Conservation (phyloP, 2,329 filamentous ascomycete species). For the Coniella vitis region DNA sequence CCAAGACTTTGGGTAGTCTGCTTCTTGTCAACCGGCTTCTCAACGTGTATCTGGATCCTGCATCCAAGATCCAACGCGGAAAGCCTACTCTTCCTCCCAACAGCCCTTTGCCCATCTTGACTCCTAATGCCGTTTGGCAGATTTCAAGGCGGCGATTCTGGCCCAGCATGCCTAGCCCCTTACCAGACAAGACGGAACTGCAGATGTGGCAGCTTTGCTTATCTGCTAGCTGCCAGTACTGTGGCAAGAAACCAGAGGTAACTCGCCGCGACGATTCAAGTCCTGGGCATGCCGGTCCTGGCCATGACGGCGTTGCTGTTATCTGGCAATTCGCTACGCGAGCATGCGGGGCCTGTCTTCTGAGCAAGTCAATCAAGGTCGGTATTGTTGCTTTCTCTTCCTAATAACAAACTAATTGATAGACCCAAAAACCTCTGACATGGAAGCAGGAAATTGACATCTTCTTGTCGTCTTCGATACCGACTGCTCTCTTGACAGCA, state of each 20-base stretch:
- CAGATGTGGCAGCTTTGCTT: conserved; percentile 70
- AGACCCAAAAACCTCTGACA: conserved; percentile 15
- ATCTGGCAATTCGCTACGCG: conserved; percentile 67
- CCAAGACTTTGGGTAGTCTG: conserved; percentile 56
- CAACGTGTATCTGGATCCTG: conserved; percentile 50
- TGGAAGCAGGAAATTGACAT: conserved; percentile 59
- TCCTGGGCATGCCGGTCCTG: conserved; percentile 56
- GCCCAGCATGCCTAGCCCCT: conserved; percentile 62
- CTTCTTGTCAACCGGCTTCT: conserved; percentile 63
- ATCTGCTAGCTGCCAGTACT: conserved; percentile 60
- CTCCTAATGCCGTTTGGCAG: conserved; percentile 65
- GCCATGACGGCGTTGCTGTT: conserved; percentile 50
- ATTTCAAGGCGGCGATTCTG: conserved; percentile 58
- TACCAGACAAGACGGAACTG: conserved; percentile 59
- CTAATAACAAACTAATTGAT: neutral
- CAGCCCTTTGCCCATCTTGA: conserved; percentile 30
- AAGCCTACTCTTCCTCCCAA: conserved; percentile 27
- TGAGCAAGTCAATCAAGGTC: conserved; percentile 59
- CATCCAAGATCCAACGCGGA: conserved; percentile 26
- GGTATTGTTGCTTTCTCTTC: conserved; percentile 1
- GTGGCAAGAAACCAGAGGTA: conserved; percentile 37
- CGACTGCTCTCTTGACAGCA: conserved; percentile 58
- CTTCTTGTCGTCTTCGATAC: conserved; percentile 53
- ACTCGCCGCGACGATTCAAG: conserved; percentile 24
- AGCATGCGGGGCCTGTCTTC: conserved; percentile 60